phyloP scores from a whole-genome alignment of 1,284 basidiomycete genomes.

The Hemileia vastatrix region DNA sequence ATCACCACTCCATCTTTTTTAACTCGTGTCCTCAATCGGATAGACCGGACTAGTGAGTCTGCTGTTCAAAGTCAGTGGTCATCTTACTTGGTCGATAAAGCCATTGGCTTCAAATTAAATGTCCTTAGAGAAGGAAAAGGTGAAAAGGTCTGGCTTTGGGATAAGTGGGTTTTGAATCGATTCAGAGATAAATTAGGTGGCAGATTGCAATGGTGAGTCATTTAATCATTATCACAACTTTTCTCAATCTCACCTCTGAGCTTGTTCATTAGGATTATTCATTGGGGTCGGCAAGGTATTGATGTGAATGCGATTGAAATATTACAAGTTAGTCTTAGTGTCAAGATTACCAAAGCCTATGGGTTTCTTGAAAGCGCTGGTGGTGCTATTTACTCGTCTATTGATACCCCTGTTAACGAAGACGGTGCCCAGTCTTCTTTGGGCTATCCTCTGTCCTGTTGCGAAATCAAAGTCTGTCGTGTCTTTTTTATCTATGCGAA shows the following conservation, averaged over 20 bases:
- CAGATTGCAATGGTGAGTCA: conserved; percentile 9
- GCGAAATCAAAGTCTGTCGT: conserved; percentile 18
- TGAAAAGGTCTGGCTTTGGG: conserved; percentile 21
- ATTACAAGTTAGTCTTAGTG: conserved; percentile 13
- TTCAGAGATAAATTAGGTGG: conserved; percentile 14
- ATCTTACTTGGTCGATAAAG: conserved; percentile 20
- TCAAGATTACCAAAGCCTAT: conserved; percentile 17
- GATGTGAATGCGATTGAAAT: conserved; percentile 6
- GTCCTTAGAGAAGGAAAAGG: conserved; percentile 11
- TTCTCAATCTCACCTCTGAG: background rate
- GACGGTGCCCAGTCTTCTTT: background rate
- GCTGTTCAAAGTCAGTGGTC: too few species aligned
- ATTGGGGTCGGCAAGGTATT: background rate
- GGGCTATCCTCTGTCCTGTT: conserved; percentile 17
- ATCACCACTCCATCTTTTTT: conserved; percentile 10
- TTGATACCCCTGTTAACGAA: conserved; percentile 7
- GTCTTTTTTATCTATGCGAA: background rate
- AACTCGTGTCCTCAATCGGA: conserved; percentile 5
- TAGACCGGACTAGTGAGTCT: conserved; percentile 9
- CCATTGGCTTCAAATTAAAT: conserved; percentile 12
- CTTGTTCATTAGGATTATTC: background rate
- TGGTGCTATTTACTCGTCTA: too few species aligned
- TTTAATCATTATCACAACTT: background rate
- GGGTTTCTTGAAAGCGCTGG: conserved; percentile 15
- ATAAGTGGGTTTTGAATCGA: conserved; percentile 13